These are phyloP conservation scores for Paecilomyces fulvus DNA, from an alignment of 2,329 filamentous ascomycete species.

Conservation along the genomic window DNA sequence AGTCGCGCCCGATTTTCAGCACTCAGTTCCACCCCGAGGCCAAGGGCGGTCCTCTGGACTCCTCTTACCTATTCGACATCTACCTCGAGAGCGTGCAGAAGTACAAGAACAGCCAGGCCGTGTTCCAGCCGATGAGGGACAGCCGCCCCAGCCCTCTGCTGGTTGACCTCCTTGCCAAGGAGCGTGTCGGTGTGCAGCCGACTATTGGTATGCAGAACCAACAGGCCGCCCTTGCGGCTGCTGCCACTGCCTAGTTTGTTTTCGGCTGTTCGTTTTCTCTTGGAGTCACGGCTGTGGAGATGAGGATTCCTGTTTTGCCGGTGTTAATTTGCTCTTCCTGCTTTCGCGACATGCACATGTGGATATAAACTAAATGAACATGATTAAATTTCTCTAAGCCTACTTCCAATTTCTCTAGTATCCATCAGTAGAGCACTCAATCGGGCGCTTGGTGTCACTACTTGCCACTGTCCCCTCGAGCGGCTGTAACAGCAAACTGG, in stretches of 20 bases:
- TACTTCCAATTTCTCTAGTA: not conserved
- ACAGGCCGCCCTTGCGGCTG: constrained; percentile 22
- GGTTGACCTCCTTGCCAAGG: constrained; percentile 84
- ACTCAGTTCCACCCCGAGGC: constrained; percentile 99
- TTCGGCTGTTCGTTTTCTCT: not conserved
- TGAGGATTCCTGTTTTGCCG: not conserved
- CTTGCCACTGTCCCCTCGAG: too few species aligned
- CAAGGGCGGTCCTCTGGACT: constrained; percentile 94
- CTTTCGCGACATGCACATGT: not conserved
- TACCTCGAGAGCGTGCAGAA: constrained; percentile 83
- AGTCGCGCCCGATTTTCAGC: constrained; percentile 90
- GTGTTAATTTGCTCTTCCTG: not conserved
- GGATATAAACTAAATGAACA: not conserved
- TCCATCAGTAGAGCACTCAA: not conserved
- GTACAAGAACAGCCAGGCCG: constrained; percentile 75
- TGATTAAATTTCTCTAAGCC: not conserved
- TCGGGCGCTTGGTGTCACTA: not conserved
- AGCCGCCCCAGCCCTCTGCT: constrained; percentile 81
- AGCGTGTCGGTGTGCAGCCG: constrained; percentile 83
- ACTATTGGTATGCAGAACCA: constrained; percentile 47
- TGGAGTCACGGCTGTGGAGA: not conserved
- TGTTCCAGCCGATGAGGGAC: constrained; percentile 64
- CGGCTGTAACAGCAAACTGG: too few species aligned
- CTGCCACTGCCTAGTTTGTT: constrained; percentile 5
- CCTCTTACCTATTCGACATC: constrained; percentile 90